Percentiles rank a stretch among this genome's conserved stretches.
phyloP scores from a whole-genome alignment of 768 basidiomycete genomes.

The Suillus brevipes region DNA sequence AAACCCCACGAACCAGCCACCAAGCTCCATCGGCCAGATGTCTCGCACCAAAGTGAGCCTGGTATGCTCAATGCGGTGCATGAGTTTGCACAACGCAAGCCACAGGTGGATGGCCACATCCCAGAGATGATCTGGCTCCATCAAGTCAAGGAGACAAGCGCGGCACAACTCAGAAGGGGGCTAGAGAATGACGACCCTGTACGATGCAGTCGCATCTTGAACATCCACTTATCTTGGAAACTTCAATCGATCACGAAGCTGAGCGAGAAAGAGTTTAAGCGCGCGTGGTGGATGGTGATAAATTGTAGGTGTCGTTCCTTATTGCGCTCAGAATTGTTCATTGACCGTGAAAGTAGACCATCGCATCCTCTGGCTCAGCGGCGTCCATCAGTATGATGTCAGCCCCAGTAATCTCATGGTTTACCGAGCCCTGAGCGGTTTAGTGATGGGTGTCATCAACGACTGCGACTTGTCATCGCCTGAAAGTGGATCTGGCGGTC shows the following conservation, averaged over 20 bases:
- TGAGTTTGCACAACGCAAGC: background rate
- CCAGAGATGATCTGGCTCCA: conserved; percentile 5
- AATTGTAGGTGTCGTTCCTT: background rate
- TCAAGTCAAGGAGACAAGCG: background rate
- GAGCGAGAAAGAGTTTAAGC: background rate
- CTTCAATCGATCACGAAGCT: background rate
- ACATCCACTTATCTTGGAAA: background rate
- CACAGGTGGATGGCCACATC: background rate
- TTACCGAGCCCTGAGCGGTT: conserved; percentile 10
- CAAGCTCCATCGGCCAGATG: conserved; percentile 14
- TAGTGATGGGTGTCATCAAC: conserved; percentile 25
- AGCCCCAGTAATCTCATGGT: conserved; percentile 34
- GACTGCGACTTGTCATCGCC: conserved; percentile 30
- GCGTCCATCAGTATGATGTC: conserved; percentile 32
- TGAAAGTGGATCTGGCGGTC: conserved; percentile 10
- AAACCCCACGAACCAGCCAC: background rate
- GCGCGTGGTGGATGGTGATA: background rate
- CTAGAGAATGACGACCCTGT: background rate
- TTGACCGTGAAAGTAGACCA: conserved; percentile 20
- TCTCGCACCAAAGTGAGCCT: background rate
- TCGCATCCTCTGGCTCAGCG: conserved; percentile 26
- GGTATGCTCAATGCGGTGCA: background rate
- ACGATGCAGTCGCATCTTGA: conserved; percentile 10
- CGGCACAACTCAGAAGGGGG: background rate
- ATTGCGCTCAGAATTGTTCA: background rate